phyloP scores from a whole-genome alignment of 2,329 filamentous ascomycete species.

The Microcyclosporella mali region DNA sequence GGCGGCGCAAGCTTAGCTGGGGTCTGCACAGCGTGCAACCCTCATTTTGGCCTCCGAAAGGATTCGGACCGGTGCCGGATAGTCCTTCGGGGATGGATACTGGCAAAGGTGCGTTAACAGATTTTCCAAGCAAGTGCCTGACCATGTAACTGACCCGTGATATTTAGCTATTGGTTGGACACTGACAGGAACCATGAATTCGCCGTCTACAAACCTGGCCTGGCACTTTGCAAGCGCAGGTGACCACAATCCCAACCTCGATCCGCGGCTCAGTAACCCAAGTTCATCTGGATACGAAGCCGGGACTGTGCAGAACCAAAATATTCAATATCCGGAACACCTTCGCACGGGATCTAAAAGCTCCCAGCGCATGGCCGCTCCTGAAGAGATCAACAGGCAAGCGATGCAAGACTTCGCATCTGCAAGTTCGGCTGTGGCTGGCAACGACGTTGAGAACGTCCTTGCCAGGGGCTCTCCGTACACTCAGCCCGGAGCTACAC shows the following conservation, averaged over 20 bases:
- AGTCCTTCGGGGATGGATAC: slow-evolving; percentile 46
- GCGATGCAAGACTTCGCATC: slow-evolving; percentile 7
- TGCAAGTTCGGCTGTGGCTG: slow-evolving; percentile 4
- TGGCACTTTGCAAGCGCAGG: slow-evolving; percentile 63
- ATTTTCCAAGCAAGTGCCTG: too few relatives aligned
- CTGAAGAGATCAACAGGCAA: slow-evolving; percentile 4
- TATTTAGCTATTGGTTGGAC: slow-evolving; percentile 68
- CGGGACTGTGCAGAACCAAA: slow-evolving; percentile 6
- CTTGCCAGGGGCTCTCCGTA: slow-evolving; percentile 47
- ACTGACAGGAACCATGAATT: slow-evolving; percentile 80
- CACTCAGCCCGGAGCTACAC: slow-evolving; percentile 18
- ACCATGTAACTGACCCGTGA: slow-evolving; percentile 1
- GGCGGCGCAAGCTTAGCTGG: slow-evolving; percentile 44
- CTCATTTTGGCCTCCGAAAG: slow-evolving; percentile 16
- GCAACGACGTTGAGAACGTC: slow-evolving; percentile 22
- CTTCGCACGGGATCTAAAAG: slow-evolving; percentile 6
- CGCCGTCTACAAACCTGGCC: slow-evolving; percentile 74
- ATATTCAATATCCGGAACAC: slow-evolving; percentile 7
- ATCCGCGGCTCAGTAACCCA: slow-evolving; percentile 13
- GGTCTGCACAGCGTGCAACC: slow-evolving; percentile 34
- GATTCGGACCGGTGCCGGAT: slow-evolving; percentile 27
- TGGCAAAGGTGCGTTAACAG: slow-evolving; percentile 40
- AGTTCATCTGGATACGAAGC: slow-evolving; percentile 11
- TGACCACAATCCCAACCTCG: slow-evolving; percentile 10
- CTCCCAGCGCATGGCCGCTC: slow-evolving; percentile 6